Evolutionary conservation across 176 grass and related monocot genomes (phyloP).

Genomic region (Dendrocalamus sinicus): DNA sequence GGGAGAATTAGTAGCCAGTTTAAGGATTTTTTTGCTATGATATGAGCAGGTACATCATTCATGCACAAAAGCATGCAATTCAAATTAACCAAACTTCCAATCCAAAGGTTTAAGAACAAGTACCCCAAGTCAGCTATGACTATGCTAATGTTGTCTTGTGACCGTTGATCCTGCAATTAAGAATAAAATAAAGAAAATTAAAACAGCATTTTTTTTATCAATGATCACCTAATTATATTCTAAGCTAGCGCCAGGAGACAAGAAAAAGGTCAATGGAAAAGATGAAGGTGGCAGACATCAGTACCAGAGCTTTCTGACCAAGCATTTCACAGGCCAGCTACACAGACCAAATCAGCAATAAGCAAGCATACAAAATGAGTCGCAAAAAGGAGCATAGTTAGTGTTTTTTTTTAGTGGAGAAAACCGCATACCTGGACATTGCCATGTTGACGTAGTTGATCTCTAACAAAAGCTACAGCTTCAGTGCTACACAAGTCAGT

Average conservation of each 20-base stretch:
- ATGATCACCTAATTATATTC: not conserved
- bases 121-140: slow-evolving; percentile 96
- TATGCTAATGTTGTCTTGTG: slow-evolving; percentile 94
- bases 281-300: slow-evolving; percentile 26
- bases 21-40: not conserved
- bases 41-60: not conserved
- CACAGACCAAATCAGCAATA: slow-evolving; percentile 40
- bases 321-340: slow-evolving; percentile 85
- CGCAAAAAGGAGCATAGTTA: not conserved
- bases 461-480: slow-evolving; percentile 78
- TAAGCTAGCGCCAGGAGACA: slow-evolving; percentile 3
- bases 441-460: slow-evolving; percentile 85
- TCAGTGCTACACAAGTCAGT: slow-evolving; percentile 67
- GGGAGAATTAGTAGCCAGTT: not conserved
- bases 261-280: slow-evolving; percentile 20
- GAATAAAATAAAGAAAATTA: slow-evolving; percentile 28
- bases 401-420: not conserved
- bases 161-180: slow-evolving; percentile 66
- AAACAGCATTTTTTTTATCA: not conserved
- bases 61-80: slow-evolving; percentile 24
- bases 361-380: slow-evolving; percentile 32
- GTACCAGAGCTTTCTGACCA: slow-evolving; percentile 76
- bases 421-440: slow-evolving; percentile 77
- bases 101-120: slow-evolving; percentile 38
- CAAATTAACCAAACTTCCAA: slow-evolving; percentile 22